Conservation (phyloP, 768 basidiomycete genomes). For the Phlebiopsis gigantea region DNA sequence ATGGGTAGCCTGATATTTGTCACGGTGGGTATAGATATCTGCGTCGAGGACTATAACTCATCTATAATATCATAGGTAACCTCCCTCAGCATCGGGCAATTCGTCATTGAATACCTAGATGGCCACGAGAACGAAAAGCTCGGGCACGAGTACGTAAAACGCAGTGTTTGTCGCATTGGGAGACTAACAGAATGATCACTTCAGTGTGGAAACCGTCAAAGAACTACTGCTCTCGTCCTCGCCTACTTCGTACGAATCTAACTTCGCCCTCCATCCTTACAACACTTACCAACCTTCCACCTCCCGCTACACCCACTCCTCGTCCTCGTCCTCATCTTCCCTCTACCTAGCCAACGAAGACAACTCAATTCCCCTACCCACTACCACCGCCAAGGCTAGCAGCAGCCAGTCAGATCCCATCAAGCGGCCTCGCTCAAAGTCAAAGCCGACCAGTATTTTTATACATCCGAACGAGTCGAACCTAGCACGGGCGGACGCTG, state of each 20-base stretch:
- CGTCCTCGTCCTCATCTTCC: conserved; percentile 9
- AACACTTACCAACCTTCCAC: conserved; percentile 5
- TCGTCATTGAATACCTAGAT: conserved; percentile 43
- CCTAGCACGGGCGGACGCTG: conserved; percentile 60
- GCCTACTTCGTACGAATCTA: conserved; percentile 12
- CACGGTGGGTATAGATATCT: conserved; percentile 32
- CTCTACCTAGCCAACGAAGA: background rate
- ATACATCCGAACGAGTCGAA: conserved; percentile 63
- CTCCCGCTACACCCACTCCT: conserved; percentile 7
- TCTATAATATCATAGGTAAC: conserved; percentile 37
- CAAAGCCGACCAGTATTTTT: conserved; percentile 50
- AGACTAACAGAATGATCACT: background rate
- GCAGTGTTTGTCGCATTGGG: background rate
- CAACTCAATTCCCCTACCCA: background rate
- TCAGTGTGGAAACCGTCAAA: conserved; percentile 21
- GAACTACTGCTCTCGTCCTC: conserved; percentile 20
- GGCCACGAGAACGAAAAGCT: background rate
- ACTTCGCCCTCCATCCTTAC: conserved; percentile 6
- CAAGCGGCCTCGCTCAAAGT: conserved; percentile 41
- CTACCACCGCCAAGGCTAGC: background rate
- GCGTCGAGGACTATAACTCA: background rate
- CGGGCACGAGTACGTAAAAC: conserved; percentile 13
- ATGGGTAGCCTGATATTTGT: conserved; percentile 41
- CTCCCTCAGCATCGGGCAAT: conserved; percentile 53
- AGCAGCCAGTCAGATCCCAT: conserved; percentile 1